A percentile compares a stretch with the other conserved stretches of the same genome.
Evolutionary conservation across 2,329 filamentous ascomycete genomes (phyloP).

Genomic region (Cadophora luteo-olivacea): DNA sequence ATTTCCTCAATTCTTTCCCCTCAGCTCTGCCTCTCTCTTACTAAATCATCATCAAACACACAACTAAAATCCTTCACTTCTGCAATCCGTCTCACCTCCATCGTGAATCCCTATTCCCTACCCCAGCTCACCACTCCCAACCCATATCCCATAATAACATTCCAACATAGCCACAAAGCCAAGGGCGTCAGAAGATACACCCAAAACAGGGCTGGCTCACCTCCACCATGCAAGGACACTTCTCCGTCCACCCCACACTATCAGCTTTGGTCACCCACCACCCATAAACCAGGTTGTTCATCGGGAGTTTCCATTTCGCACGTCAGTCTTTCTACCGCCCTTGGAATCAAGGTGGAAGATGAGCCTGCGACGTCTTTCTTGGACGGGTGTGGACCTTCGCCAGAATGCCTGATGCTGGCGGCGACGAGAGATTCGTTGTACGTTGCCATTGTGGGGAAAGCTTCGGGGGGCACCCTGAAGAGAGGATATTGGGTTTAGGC

Average conservation of each 20-base stretch:
- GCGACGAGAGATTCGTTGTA: not conserved
- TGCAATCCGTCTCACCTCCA: not conserved
- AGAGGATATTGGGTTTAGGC: not conserved
- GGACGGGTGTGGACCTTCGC: not conserved
- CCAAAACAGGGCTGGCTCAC: too few relatives aligned
- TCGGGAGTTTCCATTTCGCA: not conserved
- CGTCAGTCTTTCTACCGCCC: not conserved
- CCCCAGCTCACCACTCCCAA: not conserved
- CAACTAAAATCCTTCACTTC: not conserved
- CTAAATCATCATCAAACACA: not conserved
- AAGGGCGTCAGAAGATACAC: too few relatives aligned
- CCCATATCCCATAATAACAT: not conserved
- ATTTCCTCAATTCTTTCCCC: not conserved
- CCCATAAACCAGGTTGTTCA: not conserved
- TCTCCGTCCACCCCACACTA: not conserved
- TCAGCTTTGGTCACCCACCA: not conserved
- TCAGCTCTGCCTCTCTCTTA: not conserved
- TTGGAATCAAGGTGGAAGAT: not conserved
- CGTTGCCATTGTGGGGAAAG: not conserved
- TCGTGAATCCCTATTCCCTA: not conserved
- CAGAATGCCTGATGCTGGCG: not conserved
- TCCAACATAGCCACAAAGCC: too few relatives aligned
- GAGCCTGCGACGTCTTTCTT: not conserved
- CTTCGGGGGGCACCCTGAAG: not conserved
- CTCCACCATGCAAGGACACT: not conserved